Evolutionary conservation across 768 basidiomycete species (phyloP).

Genomic region (Naganishia onofrii): DNA sequence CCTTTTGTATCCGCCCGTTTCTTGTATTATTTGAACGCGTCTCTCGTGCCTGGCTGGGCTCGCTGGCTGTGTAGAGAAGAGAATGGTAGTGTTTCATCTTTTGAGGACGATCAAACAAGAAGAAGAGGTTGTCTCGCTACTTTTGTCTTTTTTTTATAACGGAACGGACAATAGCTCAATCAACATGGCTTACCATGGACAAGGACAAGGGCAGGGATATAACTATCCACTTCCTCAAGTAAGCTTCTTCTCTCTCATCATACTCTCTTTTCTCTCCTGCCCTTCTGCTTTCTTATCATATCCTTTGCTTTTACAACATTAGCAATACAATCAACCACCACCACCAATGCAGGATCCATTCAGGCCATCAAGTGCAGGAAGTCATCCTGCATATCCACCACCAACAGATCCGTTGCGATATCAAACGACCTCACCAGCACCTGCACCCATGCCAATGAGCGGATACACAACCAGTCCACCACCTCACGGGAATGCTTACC

Average conservation of each 20-base stretch:
- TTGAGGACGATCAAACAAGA: background rate
- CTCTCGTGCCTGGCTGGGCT: background rate
- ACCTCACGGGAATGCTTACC: background rate
- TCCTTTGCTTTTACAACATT: background rate
- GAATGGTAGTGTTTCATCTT: background rate
- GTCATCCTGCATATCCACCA: background rate
- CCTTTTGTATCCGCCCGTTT: background rate
- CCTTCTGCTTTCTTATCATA: background rate
- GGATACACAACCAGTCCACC: constrained; percentile 13
- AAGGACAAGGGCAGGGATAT: background rate
- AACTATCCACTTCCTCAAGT: background rate
- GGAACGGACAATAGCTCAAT: too few species aligned
- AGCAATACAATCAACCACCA: background rate
- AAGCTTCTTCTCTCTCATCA: background rate
- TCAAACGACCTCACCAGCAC: background rate
- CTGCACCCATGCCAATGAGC: background rate
- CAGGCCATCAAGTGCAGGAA: background rate
- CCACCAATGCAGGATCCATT: constrained; percentile 12
- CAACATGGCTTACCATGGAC: constrained; percentile 8
- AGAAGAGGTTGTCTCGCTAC: too few species aligned
- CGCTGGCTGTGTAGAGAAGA: background rate
- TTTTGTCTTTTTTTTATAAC: too few species aligned
- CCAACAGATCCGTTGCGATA: constrained; percentile 1
- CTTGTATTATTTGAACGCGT: background rate
- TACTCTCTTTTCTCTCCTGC: background rate